A percentile compares a stretch with the other conserved stretches of the same genome.
Evolutionary conservation across 139 green algal species (phyloP).

Genomic region (Coelastrella sp.): DNA sequence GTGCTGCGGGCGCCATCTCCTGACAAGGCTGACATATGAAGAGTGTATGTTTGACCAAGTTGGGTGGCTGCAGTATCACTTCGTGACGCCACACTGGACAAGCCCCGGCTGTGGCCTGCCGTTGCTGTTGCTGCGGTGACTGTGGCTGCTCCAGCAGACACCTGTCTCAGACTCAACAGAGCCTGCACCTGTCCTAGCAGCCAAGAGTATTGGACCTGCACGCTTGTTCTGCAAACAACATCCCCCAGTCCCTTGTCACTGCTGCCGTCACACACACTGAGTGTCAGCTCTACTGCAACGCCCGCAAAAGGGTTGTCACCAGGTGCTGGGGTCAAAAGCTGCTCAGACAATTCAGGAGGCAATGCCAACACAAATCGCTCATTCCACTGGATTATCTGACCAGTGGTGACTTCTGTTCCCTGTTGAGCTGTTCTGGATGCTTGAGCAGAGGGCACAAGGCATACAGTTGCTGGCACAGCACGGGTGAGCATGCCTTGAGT

Average conservation of each 20-base stretch:
- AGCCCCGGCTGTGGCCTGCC: neutral
- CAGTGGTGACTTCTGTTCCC: neutral
- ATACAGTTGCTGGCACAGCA: constrained; percentile 25
- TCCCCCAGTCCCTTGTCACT: constrained; percentile 46
- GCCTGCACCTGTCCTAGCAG: constrained; percentile 47
- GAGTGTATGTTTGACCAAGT: neutral
- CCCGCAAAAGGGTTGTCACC: constrained; percentile 63
- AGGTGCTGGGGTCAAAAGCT: constrained; percentile 58
- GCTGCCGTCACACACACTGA: constrained; percentile 58
- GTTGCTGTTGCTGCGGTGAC: neutral
- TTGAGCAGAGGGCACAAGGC: neutral
- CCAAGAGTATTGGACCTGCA: constrained; percentile 53
- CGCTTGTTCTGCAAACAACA: constrained; percentile 42
- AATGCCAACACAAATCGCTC: constrained; percentile 76
- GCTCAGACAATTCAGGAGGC: constrained; percentile 56
- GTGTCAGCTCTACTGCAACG: constrained; percentile 48
- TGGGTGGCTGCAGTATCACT: constrained; percentile 13
- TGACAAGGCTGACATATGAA: neutral
- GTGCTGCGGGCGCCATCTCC: neutral
- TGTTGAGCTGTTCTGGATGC: neutral
- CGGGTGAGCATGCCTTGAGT: constrained; percentile 57
- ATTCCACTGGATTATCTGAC: constrained; percentile 53
- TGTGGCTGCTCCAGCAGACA: constrained; percentile 3
- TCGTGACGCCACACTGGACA: constrained; percentile 6
- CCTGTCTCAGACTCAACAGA: constrained; percentile 32